Percentiles rank a stretch among this genome's conserved stretches.
These are phyloP conservation scores for Bolboschoenoplectus hybrid DNA, from an alignment of 202 grass and related monocot species.

Conservation along the genomic window DNA sequence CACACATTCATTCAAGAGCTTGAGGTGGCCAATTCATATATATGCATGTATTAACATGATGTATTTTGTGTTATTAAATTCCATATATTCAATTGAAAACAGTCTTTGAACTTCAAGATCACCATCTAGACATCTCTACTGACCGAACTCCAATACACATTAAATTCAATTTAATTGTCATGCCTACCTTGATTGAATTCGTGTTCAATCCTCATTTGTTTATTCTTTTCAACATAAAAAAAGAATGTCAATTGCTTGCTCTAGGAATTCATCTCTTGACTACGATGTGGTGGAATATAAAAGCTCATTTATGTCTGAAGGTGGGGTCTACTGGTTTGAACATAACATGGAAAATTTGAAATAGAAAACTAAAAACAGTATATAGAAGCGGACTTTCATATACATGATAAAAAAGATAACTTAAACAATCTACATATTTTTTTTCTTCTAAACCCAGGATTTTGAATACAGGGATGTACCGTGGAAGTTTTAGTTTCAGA, in stretches of 20 bases:
- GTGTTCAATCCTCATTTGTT: conserved; percentile 26
- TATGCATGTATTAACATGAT: conserved; percentile 20
- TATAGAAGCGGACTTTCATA: neutral
- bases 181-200: conserved; percentile 20
- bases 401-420: neutral
- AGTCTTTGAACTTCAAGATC: conserved; percentile 32
- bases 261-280: conserved; percentile 15
- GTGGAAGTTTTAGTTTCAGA: neutral
- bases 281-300: neutral
- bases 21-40: neutral
- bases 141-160: conserved; percentile 31
- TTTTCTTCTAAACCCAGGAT: neutral
- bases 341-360: neutral
- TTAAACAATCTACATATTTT: neutral
- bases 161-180: conserved; percentile 15
- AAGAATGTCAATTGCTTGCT: conserved; percentile 29
- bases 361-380: neutral
- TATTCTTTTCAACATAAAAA: conserved; percentile 22
- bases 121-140: conserved; percentile 17
- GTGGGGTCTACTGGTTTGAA: conserved; percentile 14
- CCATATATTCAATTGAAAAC: conserved; percentile 29
- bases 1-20: conserved; percentile 2
- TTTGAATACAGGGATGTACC: neutral
- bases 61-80: conserved; percentile 1
- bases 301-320: conserved; percentile 20